Evolutionary conservation across 2,329 filamentous ascomycete species (phyloP), one percentile per base, ranked within the genome.

Genomic region (Fusarium irregulare): DNA sequence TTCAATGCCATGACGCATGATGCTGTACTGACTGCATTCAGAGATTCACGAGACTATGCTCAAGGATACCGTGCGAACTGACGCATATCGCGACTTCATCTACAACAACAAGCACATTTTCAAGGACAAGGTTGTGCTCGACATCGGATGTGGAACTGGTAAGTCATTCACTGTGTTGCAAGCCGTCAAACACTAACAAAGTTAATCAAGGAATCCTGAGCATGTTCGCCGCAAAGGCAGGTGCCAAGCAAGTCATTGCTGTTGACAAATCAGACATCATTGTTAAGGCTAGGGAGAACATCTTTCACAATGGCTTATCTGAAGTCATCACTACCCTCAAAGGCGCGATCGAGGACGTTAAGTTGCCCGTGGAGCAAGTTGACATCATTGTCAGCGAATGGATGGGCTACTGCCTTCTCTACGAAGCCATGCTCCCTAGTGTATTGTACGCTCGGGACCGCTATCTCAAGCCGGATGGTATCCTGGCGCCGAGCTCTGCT

Each of bases 31-130:
- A 69, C 54, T 23, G 25, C 21, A 18, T 4, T 37, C 30, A 92
- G 93, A 93, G 60, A 98, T 98, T 59, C 94, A 98, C 79, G 93
- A 97, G 78, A 94, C 92, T 10, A 98, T 98, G 94, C 87, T 98
- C 67, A 97, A 97, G 79, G 94, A 98, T 76, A 85, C 88, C 0
- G 86, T 97, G 42, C 91, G 94, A 54, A 98, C 94, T 13, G 92
- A 97, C 75, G 91, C 93, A 5, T 98, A 98, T 81, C 90, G 94
- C 47, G 94, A 98, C 81, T 97, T 98, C 78, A 94, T 98, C 76
- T 97, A 98, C 82, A 89, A 90, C 72, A 93, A 98, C 83, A 96
- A 97, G 80, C 85, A 93, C 71, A 83, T 97, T 6, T 97, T 98
- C 80, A 89, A 90, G 32, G 92, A 89, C 75, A 97, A 97, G 82